Conservation (phyloP, 192 early-diverging fungal genomes). For the Pilaira anomala region DNA sequence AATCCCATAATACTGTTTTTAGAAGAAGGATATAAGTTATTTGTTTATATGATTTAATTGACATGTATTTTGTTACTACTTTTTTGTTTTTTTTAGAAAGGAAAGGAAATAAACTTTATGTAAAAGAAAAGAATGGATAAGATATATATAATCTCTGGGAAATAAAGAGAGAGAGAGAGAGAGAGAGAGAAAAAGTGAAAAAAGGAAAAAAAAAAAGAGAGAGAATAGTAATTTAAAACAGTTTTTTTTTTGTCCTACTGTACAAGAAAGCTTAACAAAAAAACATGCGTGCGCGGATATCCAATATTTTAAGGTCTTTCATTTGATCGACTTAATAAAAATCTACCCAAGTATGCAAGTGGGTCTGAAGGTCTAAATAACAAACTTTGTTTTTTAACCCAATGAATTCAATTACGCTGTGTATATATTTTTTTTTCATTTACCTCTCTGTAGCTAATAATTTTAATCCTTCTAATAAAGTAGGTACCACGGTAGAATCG, state of each 20-base stretch:
- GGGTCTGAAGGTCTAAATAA: conserved; percentile 48
- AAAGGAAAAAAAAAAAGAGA: no score
- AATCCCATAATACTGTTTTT: conserved; percentile 8
- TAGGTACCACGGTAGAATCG: conserved; percentile 52
- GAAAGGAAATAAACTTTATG: no score
- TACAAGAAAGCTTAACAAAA: no score
- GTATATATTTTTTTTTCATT: neutral
- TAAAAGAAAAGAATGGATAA: no score
- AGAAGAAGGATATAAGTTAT: neutral
- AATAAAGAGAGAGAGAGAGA: no score
- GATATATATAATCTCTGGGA: no score
- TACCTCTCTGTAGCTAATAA: conserved; percentile 50
- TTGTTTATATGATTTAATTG: neutral
- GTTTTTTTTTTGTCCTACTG: no score
- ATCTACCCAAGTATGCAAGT: conserved; percentile 45
- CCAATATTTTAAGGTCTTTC: no score
- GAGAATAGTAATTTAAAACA: no score
- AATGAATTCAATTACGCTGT: neutral
- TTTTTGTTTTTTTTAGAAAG: neutral
- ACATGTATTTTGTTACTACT: neutral
- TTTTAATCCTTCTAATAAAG: conserved; percentile 51
- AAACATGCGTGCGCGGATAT: no score
- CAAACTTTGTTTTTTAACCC: neutral
- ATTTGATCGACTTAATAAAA: conserved; percentile 26
- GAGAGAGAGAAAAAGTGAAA: neutral